phyloP scores from a whole-genome alignment of 2,329 filamentous ascomycete species.

The Xylaria sp. region DNA sequence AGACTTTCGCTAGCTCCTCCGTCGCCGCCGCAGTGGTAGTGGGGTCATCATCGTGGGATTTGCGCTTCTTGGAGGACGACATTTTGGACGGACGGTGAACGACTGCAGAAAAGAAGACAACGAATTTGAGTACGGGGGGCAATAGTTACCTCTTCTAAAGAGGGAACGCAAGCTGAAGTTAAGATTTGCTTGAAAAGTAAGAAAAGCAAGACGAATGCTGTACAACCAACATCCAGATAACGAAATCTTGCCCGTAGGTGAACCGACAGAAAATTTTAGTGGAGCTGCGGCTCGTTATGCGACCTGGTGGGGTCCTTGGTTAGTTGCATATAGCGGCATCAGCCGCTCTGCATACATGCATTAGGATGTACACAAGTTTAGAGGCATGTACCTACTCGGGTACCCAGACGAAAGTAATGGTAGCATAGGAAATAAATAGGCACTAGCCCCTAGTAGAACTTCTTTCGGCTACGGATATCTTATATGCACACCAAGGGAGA shows the following conservation, averaged over 20 bases:
- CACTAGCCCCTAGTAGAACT: no score
- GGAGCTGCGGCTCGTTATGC: conserved; percentile 48
- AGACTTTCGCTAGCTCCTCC: conserved; percentile 29
- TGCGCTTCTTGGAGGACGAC: conserved; percentile 45
- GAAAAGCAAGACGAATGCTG: neutral
- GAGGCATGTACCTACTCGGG: no score
- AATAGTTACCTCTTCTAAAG: neutral
- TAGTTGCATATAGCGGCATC: conserved; percentile 31
- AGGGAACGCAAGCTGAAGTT: neutral
- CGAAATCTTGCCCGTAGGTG: neutral
- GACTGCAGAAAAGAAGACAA: neutral
- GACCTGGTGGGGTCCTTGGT: conserved; percentile 29
- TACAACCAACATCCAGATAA: neutral
- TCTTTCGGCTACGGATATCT: no score
- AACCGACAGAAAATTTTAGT: conserved; percentile 62
- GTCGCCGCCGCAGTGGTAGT: conserved; percentile 5
- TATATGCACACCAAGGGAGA: no score
- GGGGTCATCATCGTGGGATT: conserved; percentile 45
- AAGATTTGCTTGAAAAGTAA: neutral
- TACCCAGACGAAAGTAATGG: no score
- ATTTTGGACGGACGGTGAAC: conserved; percentile 24
- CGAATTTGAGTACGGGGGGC: neutral
- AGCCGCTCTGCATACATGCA: conserved; percentile 8
- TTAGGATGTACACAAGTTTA: neutral
- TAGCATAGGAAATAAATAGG: no score